phyloP scores from a whole-genome alignment of 805 yeast genomes.

The Ogataea zsoltii region DNA sequence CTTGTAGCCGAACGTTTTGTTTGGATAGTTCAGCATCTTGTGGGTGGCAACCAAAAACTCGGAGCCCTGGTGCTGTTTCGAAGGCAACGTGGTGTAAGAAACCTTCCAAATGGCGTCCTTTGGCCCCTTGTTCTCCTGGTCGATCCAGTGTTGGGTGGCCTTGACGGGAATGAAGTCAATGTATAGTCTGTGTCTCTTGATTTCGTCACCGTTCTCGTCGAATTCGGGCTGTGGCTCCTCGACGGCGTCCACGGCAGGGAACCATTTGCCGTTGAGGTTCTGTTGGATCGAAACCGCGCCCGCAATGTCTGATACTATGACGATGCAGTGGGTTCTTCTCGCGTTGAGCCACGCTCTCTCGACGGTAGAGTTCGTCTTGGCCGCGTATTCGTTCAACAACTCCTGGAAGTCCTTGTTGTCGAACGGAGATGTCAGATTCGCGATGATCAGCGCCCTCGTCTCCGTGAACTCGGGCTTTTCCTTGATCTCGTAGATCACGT shows the following conservation, averaged over 20 bases:
- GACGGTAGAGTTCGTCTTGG: slow-evolving; percentile 27
- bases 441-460: slow-evolving; percentile 47
- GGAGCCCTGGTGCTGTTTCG: slow-evolving; percentile 30
- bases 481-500: slow-evolving; percentile 36
- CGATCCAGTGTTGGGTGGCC: slow-evolving; percentile 47
- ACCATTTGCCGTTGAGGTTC: slow-evolving; percentile 36
- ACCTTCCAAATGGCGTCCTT: slow-evolving; percentile 46
- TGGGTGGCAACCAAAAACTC: slow-evolving; percentile 33
- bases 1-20: slow-evolving; percentile 35
- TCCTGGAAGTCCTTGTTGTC: slow-evolving; percentile 41
- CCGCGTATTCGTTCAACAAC: slow-evolving; percentile 35
- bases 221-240: slow-evolving; percentile 25
- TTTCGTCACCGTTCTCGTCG: slow-evolving; percentile 21
- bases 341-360: slow-evolving; percentile 49
- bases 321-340: slow-evolving; percentile 43
- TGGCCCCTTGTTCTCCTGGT: slow-evolving; percentile 46
- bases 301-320: slow-evolving; percentile 39
- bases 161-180: slow-evolving; percentile 48
- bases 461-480: slow-evolving; percentile 36
- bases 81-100: slow-evolving; percentile 37
- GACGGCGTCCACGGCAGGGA: slow-evolving; percentile 28
- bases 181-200: slow-evolving; percentile 32
- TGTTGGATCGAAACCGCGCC: slow-evolving; percentile 41
- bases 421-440: slow-evolving; percentile 41
- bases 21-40: slow-evolving; percentile 36